Base-by-base conservation (phyloP, 2,329 filamentous ascomycete species). In the Annulohypoxylon truncatum region DNA sequence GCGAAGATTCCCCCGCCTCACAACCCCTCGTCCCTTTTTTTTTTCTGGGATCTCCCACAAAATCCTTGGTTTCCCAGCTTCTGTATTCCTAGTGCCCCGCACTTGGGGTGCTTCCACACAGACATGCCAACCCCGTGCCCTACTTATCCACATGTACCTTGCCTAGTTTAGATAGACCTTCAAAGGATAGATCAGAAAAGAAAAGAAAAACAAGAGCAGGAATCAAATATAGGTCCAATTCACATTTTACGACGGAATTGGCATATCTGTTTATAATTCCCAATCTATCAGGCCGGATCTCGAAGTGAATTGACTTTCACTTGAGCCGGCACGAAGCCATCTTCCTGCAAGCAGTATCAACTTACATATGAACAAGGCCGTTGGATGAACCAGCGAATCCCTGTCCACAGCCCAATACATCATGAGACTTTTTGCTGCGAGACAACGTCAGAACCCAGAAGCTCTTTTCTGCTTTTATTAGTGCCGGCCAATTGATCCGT, bases 401-500 rank as follows among this genome's bases (percentile, higher is more conserved):
- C 59, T 69, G 67, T 50, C 40, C 61, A 58, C 46, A 69, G 57
- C 60, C 58, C 68, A 62, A 67, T 69, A 68, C 59, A 71, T 71
- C 69, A 71, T 70, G 67, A 70, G 67, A 70, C 67, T 67, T 65
- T 62, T 62, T 63, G 53, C 61, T 70, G 64, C 67, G 67, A 65
- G 67, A 70, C 64, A 70, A 70, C 67, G 67, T 70, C 67, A 68
- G 67, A 70, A 61, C 55, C 59, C 60, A 69, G 68, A 47, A 68
- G 57, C 56, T 61, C 52, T 56, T 51, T 59, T 66, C 68, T 66
- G 40, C 55, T 60, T 69, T 69, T 52, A 57, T 67, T 71, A 72
- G 65, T 70, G 58, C 67, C 69, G 67, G 67, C 70, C 65, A 70
- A 64, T 72, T 66, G 68, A 69, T 66, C 70, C 66, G 68, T 69